Evolutionary conservation across 2,329 filamentous ascomycete genomes (phyloP), one percentile per base, ranked within the genome.

Genomic region (Sporothrix brunneoviolacea): DNA sequence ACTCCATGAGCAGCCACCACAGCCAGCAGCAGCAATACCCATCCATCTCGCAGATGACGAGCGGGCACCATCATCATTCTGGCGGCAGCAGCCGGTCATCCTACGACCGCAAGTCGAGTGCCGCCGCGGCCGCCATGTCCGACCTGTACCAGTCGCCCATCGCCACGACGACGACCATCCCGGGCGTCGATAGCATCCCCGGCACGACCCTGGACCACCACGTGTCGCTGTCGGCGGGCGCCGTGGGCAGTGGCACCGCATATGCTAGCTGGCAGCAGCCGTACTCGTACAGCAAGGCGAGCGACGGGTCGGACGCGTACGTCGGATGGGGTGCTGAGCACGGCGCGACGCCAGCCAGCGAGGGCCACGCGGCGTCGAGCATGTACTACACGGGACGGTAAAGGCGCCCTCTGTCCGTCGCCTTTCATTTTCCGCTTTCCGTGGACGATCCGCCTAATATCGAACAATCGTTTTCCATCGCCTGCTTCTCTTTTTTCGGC

Each of bases 191-290:
- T 30, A 61, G 63, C 9, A 60, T 65, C 4, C 53, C 67, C 2
- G 64, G 66, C 4, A 62, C 66, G 7, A 61, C 62, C 0, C 51
- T 70, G 47, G 65, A 64, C 16, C 62, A 65, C 22, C 60, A 57
- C 33, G 62, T 62, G 9, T 65, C 70, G 5, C 58, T 74, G 8
- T 68, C 71, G 1, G 62, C 70, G 1, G 70, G 65, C 2, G 62
- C 66, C 12, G 62, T 65, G 5, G 64, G 69, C 4, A 57, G 69
- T 4, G 56, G 68, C 13, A 54, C 68, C 7, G 62, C 59, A 32
- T 74, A 73, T 53, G 62, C 66, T 10, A 53, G 65, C 16, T 77
- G 75, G 75, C 68, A 70, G 30, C 70, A 72, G 40, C 63, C 68
- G 24, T 73, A 72, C 45, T 59, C 67, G n/a, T 74, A 72, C 55